Conservation (phyloP, 1,139 yeast genomes). For the Ogataea hybrid region DNA sequence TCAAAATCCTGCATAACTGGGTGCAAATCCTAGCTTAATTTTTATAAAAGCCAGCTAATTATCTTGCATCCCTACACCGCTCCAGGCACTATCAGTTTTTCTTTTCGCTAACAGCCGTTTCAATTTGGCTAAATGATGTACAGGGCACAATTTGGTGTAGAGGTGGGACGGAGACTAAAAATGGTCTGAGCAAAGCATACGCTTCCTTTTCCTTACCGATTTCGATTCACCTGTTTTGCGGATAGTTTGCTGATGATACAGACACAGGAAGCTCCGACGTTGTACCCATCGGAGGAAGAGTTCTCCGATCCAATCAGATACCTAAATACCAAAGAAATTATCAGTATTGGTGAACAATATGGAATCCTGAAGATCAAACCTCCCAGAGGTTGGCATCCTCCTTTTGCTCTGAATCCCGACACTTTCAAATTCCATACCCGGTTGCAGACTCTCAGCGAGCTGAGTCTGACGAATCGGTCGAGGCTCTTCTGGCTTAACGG, state of each 20-base stretch:
- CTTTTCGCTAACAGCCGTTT: not conserved
- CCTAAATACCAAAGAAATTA: conserved; percentile 49
- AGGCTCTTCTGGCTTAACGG: conserved; percentile 60
- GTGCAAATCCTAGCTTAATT: not conserved
- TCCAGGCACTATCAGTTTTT: not conserved
- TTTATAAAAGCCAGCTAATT: conserved; percentile 9
- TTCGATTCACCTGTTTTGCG: not conserved
- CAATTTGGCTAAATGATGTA: conserved; percentile 1
- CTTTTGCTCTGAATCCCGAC: conserved; percentile 48
- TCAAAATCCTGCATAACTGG: conserved; percentile 12
- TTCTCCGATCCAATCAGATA: conserved; percentile 62
- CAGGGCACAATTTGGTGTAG: conserved; percentile 1
- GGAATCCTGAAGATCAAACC: conserved; percentile 70
- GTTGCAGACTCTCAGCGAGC: conserved; percentile 59
- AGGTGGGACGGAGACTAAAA: conserved; percentile 1
- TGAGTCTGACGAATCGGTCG: conserved; percentile 61
- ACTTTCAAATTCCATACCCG: conserved; percentile 63
- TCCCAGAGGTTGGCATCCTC: conserved; percentile 55
- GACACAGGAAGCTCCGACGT: conserved; percentile 47
- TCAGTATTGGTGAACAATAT: conserved; percentile 51
- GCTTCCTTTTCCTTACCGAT: not conserved
- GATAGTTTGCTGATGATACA: conserved; percentile 9
- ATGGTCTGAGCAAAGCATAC: not conserved
- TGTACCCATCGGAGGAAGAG: conserved; percentile 53
- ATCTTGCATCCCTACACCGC: not conserved